These are phyloP conservation scores for Phenoliferia sp. DNA, from an alignment of 1,284 basidiomycete species.

Conservation along the genomic window DNA sequence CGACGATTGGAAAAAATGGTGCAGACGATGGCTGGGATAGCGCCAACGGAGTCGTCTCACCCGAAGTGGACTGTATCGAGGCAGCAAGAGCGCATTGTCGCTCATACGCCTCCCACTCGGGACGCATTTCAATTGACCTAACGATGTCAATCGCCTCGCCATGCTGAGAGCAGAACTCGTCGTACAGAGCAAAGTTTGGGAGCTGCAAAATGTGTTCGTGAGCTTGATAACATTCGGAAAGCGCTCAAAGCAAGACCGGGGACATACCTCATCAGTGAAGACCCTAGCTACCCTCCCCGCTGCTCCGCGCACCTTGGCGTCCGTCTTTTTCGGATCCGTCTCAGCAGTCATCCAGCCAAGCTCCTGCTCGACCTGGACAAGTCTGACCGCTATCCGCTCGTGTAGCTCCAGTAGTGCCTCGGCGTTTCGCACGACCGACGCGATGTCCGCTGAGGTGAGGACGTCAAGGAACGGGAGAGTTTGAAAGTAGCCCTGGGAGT, in stretches of 20 bases:
- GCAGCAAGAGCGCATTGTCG: slow-evolving; percentile 52
- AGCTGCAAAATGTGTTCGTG: slow-evolving; percentile 14
- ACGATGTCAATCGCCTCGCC: slow-evolving; percentile 69
- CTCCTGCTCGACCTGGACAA: slow-evolving; percentile 57
- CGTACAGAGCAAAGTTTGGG: slow-evolving; percentile 66
- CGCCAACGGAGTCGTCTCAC: slow-evolving; percentile 17
- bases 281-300: slow-evolving; percentile 57
- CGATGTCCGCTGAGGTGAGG: slow-evolving; percentile 41
- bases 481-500: slow-evolving; percentile 46
- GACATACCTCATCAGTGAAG: slow-evolving; percentile 61
- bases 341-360: slow-evolving; percentile 42
- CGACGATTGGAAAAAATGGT: slow-evolving; percentile 12
- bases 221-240: background rate
- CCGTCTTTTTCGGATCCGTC: slow-evolving; percentile 39
- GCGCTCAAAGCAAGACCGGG: background rate
- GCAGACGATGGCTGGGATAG: slow-evolving; percentile 8
- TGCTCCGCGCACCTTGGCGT: slow-evolving; percentile 38
- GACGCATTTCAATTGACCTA: slow-evolving; percentile 52
- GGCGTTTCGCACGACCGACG: slow-evolving; percentile 61
- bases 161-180: slow-evolving; percentile 77
- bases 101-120: slow-evolving; percentile 78
- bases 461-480: slow-evolving; percentile 45
- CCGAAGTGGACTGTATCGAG: slow-evolving; percentile 13
- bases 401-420: slow-evolving; percentile 69
- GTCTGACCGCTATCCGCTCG: slow-evolving; percentile 53